Evolutionary conservation across 768 basidiomycete genomes (phyloP).

Genomic region (Lactarius vividus): DNA sequence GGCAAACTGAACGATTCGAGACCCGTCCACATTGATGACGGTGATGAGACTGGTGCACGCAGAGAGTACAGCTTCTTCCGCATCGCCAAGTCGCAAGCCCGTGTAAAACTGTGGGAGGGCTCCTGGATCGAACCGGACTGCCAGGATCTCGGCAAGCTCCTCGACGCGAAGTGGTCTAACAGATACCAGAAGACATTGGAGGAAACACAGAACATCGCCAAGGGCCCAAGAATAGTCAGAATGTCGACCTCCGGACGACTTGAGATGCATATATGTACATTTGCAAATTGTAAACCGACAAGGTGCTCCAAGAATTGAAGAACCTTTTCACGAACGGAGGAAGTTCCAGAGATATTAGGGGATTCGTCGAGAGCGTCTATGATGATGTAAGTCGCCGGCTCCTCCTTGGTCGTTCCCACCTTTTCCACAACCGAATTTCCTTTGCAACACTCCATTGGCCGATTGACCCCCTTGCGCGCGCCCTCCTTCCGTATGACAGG

Average conservation of each 20-base stretch:
- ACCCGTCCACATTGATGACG: no score
- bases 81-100: constrained; percentile 7
- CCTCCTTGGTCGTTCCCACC: no score
- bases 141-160: constrained; percentile 12
- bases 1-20: no score
- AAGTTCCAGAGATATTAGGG: neutral
- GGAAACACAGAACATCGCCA: neutral
- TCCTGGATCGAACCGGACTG: neutral
- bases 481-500: no score
- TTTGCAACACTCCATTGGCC: no score
- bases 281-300: neutral
- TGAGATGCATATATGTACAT: constrained; percentile 12
- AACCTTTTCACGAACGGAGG: neutral
- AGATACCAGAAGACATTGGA: constrained; percentile 9
- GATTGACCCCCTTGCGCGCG: no score
- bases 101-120: neutral
- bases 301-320: neutral
- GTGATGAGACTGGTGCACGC: no score
- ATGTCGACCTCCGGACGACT: constrained; percentile 10
- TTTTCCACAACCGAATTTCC: no score
- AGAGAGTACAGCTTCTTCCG: no score
- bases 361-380: constrained; percentile 14
- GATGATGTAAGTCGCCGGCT: no score
- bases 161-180: no score
- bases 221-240: neutral